A percentile compares a stretch with the other conserved stretches of the same genome.
These are phyloP conservation scores for Acacia crassicarpa DNA, from an alignment of 306 rosid genomes.

Conservation along the genomic window DNA sequence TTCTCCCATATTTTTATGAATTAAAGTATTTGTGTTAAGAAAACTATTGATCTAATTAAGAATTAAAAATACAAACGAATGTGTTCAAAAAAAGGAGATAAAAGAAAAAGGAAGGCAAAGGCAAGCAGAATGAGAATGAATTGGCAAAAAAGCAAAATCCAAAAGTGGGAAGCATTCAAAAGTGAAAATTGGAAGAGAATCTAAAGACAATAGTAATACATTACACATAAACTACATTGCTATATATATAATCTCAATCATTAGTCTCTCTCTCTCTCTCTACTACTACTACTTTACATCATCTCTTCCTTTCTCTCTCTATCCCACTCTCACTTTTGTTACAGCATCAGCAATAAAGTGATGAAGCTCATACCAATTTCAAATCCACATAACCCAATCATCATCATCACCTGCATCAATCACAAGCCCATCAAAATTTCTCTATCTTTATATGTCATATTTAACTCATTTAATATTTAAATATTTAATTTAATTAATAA, in stretches of 20 bases:
- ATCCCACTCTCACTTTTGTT: background rate
- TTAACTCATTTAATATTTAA: background rate
- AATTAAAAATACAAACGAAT: background rate
- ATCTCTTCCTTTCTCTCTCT: constrained; percentile 18
- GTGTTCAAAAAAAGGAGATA: background rate
- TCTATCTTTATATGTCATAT: background rate
- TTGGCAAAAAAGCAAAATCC: background rate
- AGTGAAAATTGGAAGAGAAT: background rate
- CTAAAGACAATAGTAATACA: background rate
- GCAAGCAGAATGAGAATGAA: background rate
- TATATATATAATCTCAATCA: background rate
- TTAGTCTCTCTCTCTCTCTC: constrained; percentile 8
- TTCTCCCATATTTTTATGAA: too few species aligned
- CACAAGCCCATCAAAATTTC: constrained; percentile 34
- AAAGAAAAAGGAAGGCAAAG: background rate
- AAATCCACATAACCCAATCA: constrained; percentile 54
- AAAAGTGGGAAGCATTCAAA: background rate
- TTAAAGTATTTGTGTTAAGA: background rate
- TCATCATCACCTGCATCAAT: constrained; percentile 49
- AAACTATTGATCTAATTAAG: background rate
- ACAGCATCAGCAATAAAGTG: constrained; percentile 47
- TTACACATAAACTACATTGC: background rate
- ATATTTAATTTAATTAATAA: background rate
- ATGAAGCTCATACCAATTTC: constrained; percentile 42
- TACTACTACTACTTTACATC: constrained; percentile 30